phyloP scores from a whole-genome alignment of 2,329 filamentous ascomycete species.

The Fusarium solani-melongenae region DNA sequence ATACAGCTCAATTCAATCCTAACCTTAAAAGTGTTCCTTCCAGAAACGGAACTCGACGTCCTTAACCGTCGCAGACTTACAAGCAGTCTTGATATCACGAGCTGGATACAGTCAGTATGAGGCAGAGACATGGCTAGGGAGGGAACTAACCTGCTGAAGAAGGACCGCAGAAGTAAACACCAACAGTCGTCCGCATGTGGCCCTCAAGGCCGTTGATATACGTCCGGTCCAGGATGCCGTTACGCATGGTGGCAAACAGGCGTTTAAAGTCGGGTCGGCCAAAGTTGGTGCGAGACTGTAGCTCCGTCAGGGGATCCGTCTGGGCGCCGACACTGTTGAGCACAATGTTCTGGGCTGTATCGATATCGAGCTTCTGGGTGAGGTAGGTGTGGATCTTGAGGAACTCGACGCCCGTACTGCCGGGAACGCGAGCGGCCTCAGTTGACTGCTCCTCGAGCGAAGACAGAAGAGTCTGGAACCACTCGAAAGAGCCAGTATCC shows the following conservation, averaged over 20 bases:
- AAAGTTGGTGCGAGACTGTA: constrained; percentile 91
- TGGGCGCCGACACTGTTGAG: constrained; percentile 92
- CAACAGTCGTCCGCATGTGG: constrained; percentile 83
- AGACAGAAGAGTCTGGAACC: constrained; percentile 95
- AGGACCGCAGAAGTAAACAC: constrained; percentile 98
- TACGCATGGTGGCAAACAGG: constrained; percentile 85
- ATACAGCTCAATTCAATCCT: constrained; percentile 14
- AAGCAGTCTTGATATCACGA: constrained; percentile 85
- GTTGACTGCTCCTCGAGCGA: constrained; percentile 89
- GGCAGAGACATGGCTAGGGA: not conserved
- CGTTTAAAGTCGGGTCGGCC: constrained; percentile 89
- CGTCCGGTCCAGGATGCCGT: constrained; percentile 85
- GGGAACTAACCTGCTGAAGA: constrained; percentile 69
- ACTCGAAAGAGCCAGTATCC: constrained; percentile 95
- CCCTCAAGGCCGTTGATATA: constrained; percentile 87
- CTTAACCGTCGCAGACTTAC: constrained; percentile 75
- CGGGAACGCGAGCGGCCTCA: constrained; percentile 73
- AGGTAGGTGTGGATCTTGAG: constrained; percentile 98
- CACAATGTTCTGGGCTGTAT: constrained; percentile 96
- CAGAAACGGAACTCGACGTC: constrained; percentile 97
- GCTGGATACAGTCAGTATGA: constrained; percentile 64
- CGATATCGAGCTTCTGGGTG: constrained; percentile 90
- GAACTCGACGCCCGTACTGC: constrained; percentile 81
- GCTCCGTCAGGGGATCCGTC: constrained; percentile 90
- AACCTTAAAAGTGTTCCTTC: constrained; percentile 87